Evolutionary conservation across 176 grass and related monocot species (phyloP), one percentile per base, ranked within the genome.

Genomic region (Musa schizocarpa): DNA sequence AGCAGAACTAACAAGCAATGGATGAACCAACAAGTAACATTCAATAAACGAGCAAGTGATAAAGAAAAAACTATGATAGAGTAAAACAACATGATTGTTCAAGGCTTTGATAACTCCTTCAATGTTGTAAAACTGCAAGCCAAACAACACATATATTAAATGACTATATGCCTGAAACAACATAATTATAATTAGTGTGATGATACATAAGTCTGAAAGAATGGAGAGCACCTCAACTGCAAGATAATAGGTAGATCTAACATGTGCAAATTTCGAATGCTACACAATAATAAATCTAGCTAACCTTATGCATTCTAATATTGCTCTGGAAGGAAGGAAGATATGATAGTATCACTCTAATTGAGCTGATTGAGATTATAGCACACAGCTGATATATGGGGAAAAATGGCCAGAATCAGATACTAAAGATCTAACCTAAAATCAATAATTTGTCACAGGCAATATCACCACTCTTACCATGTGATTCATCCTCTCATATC

Each of bases 401-500:
- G 57, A 52, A 63, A 71, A 63, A 76, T 58, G 54, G 9, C 65
- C 43, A 62, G 76, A 71, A 54, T 68, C 20, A 83, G 9, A 27
- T 48, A 75, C 16, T 43, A 43, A 43, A 5, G 34, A 43, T 43
- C 34, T 43, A 43, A 5, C 34, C 4, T 43, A 43, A 43, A 43
- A 43, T 43, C 29, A 17, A 61, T 23, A 13, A 55, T 55, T 0
- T 78, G 12, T 19, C 21, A 29, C 9, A 23, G 49, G 13, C 1
- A 74, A 67, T 55, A 29, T 54, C 23, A 48, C 12, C 12, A 16
- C 62, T 57, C 62, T 75, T 75, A 75, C 72, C 71, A 9, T 82
- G 79, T 51, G 74, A 79, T 90, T 85, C 72, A 88, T 69, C 75
- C 77, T 73, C 62, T 81, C 66, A 74, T 80, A 77, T 80, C 63